These are phyloP conservation scores for Ambrosia hybrid DNA, from an alignment of 140 eudicot species.

Conservation along the genomic window DNA sequence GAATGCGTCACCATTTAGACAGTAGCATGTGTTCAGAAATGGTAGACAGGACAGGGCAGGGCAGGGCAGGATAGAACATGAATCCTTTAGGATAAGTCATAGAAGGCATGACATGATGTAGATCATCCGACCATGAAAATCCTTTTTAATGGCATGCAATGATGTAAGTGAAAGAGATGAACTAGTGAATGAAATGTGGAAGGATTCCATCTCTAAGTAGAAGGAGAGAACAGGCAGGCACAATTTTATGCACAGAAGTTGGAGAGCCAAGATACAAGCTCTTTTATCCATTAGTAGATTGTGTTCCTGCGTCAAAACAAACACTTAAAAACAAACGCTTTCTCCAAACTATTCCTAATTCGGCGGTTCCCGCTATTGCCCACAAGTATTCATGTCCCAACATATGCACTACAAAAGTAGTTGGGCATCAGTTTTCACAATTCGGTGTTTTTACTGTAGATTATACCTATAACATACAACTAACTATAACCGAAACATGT, in stretches of 20 bases:
- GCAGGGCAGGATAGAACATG: conserved; percentile 52
- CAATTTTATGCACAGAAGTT: conserved; percentile 43
- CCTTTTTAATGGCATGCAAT: conserved; percentile 64
- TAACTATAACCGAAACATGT: neutral
- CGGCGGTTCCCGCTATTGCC: conserved; percentile 30
- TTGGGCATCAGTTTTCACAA: neutral
- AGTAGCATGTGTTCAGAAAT: no score
- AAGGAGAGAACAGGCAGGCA: conserved; percentile 54
- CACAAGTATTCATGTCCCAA: conserved; percentile 6
- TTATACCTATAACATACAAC: neutral
- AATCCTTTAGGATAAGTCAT: conserved; percentile 51
- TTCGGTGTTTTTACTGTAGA: neutral
- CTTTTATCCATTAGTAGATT: conserved; percentile 56
- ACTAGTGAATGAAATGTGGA: conserved; percentile 54
- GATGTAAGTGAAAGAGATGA: conserved; percentile 39
- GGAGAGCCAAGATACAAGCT: conserved; percentile 73
- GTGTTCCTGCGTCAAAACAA: conserved; percentile 97
- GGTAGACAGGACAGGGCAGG: conserved; percentile 23
- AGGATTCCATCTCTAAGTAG: conserved; percentile 59
- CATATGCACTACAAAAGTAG: conserved; percentile 12
- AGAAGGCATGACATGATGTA: conserved; percentile 49
- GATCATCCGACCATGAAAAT: conserved; percentile 67
- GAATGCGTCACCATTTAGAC: no score
- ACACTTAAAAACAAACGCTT: conserved; percentile 63
- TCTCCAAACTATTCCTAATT: conserved; percentile 33